These are phyloP conservation scores for Colletotrichum sp. DNA, from an alignment of 2,329 filamentous ascomycete genomes.

Conservation along the genomic window DNA sequence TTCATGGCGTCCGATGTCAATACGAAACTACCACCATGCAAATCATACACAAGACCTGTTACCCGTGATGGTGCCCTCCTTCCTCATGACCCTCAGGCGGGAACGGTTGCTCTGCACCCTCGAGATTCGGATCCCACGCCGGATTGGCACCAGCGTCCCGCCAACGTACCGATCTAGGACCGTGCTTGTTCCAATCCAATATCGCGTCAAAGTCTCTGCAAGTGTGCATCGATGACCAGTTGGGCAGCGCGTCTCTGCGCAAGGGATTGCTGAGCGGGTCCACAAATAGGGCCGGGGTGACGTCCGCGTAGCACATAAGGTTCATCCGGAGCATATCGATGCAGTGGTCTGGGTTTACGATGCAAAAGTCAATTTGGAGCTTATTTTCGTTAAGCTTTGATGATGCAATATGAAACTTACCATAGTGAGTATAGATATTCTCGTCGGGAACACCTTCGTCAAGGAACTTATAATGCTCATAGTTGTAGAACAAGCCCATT, in stretches of 20 bases:
- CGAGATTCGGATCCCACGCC: not conserved
- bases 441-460: constrained; percentile 11
- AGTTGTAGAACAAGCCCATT: constrained; percentile 3
- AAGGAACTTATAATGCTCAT: constrained; percentile 1
- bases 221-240: constrained; percentile 16
- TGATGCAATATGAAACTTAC: not conserved
- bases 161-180: constrained; percentile 11
- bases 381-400: not conserved
- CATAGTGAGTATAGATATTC: constrained; percentile 4
- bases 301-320: constrained; percentile 5
- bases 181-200: constrained; percentile 13
- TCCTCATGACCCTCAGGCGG: not conserved
- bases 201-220: constrained; percentile 17
- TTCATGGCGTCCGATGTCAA: too few relatives aligned
- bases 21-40: not conserved
- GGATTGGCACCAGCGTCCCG: constrained; percentile 13
- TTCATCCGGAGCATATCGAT: constrained; percentile 16
- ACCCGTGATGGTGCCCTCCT: not conserved
- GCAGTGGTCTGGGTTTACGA: not conserved
- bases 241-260: constrained; percentile 2
- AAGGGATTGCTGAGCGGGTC: constrained; percentile 3
- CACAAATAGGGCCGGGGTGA: constrained; percentile 12
- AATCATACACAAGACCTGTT: not conserved
- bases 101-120: constrained; percentile 7
- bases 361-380: not conserved